A percentile compares a stretch with the other conserved stretches of the same genome.
phyloP scores from a whole-genome alignment of 2,329 filamentous ascomycete genomes.

The Corynespora cassiicola region DNA sequence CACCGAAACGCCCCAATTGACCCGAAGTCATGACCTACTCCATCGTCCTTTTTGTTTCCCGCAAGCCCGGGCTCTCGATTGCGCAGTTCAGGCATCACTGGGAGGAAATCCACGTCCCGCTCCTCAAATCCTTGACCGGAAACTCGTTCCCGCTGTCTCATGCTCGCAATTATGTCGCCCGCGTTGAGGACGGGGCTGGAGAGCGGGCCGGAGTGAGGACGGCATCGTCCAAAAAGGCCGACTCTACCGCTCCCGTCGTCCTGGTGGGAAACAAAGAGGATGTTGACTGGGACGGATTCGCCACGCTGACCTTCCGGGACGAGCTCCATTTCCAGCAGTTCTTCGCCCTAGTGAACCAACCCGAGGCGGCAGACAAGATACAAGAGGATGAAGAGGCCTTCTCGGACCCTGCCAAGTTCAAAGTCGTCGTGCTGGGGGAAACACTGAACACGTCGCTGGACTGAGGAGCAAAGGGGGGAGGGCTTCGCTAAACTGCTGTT shows the following conservation, averaged over 20 bases:
- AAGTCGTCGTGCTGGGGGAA: conserved; percentile 20
- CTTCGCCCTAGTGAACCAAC: conserved; percentile 20
- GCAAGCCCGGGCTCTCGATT: conserved; percentile 6
- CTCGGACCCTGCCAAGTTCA: conserved; percentile 15
- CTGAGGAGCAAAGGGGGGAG: too few relatives aligned
- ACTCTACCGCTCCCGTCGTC: conserved; percentile 21
- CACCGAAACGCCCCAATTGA: too few relatives aligned
- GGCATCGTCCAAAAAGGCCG: conserved; percentile 3
- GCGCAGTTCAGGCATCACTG: conserved; percentile 7
- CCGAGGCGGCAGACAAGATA: conserved; percentile 16
- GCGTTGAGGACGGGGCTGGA: conserved; percentile 1
- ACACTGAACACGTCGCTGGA: too few relatives aligned
- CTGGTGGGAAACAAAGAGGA: conserved; percentile 25
- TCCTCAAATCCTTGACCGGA: conserved; percentile 5
- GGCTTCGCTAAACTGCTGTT: too few relatives aligned
- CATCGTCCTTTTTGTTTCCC: conserved; percentile 9
- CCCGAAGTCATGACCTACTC: conserved; percentile 6
- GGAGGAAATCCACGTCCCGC: conserved; percentile 9
- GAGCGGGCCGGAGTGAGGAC: not conserved
- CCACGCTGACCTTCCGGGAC: conserved; percentile 27
- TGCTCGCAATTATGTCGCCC: conserved; percentile 10
- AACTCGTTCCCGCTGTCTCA: conserved; percentile 1
- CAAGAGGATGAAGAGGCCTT: conserved; percentile 30
- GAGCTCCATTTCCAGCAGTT: conserved; percentile 31
- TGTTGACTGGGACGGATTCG: conserved; percentile 23